A percentile compares a stretch with the other conserved stretches of the same genome.
Conservation (phyloP, 352 stramenopile genomes). For the Phytopythium mirpurense region DNA sequence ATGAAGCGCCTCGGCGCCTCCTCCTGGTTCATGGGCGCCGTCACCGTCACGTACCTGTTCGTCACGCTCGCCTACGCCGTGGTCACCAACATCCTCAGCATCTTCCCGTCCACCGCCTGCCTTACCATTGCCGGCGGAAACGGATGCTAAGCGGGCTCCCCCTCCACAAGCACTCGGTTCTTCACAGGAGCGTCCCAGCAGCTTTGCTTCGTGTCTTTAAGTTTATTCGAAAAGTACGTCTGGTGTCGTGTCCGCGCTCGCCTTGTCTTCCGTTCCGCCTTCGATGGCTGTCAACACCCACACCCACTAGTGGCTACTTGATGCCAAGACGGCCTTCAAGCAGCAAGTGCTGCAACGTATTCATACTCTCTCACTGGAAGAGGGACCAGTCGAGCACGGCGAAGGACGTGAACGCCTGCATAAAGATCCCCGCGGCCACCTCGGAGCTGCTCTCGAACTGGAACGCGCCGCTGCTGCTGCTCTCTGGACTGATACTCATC, state of each 20-base stretch:
- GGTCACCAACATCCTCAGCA: constrained; percentile 53
- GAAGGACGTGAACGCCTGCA: constrained; percentile 63
- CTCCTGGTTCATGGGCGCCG: constrained; percentile 37
- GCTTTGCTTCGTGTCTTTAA: too few relatives aligned
- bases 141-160: constrained; percentile 23
- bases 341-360: too few relatives aligned
- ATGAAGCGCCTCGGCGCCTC: constrained; percentile 59
- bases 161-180: too few relatives aligned
- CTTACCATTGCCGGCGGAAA: constrained; percentile 49
- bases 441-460: constrained; percentile 65
- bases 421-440: constrained; percentile 65
- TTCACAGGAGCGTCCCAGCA: too few relatives aligned
- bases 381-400: constrained; percentile 67
- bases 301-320: too few relatives aligned
- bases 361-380: constrained; percentile 19
- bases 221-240: constrained; percentile 1
- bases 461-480: constrained; percentile 58
- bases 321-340: too few relatives aligned
- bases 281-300: too few relatives aligned
- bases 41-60: constrained; percentile 36
- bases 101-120: constrained; percentile 48
- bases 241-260: neutral
- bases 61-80: constrained; percentile 50
- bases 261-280: too few relatives aligned
- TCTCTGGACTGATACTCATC: constrained; percentile 68